phyloP scores from a whole-genome alignment of 1,139 yeast genomes.

The Trichomonascaceae sp. region DNA sequence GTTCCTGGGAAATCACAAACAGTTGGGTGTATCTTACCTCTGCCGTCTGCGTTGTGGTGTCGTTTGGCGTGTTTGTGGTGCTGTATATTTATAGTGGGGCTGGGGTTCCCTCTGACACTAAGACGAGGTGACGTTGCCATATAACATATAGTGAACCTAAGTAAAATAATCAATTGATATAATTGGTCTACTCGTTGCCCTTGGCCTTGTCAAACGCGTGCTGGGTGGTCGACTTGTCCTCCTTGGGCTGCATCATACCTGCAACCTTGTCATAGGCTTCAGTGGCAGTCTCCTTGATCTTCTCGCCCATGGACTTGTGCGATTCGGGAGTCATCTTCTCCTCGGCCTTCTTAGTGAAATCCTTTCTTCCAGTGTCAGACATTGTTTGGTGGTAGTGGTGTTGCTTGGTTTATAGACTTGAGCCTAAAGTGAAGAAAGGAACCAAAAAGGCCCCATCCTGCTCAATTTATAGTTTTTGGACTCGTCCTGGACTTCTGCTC shows the following conservation, averaged over 20 bases:
- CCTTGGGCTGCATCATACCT: slow-evolving; percentile 43
- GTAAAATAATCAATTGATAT: no score
- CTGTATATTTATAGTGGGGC: slow-evolving; percentile 39
- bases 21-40: slow-evolving; percentile 83
- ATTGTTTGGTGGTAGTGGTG: slow-evolving; percentile 7
- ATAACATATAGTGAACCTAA: neutral
- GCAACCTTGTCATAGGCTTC: slow-evolving; percentile 54
- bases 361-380: slow-evolving; percentile 51
- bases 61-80: slow-evolving; percentile 65
- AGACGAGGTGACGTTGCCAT: no score
- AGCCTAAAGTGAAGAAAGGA: no score
- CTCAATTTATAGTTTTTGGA: no score
- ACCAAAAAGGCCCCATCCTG: no score
- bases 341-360: slow-evolving; percentile 49
- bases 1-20: slow-evolving; percentile 88
- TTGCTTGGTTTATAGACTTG: no score
- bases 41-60: slow-evolving; percentile 51
- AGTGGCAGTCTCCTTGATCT: slow-evolving; percentile 62
- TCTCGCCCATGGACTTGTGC: slow-evolving; percentile 49
- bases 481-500: no score
- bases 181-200: no score
- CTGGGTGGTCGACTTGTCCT: slow-evolving; percentile 57
- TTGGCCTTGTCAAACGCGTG: slow-evolving; percentile 44
- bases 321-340: slow-evolving; percentile 65
- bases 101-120: no score